Base-by-base conservation (phyloP, 2,329 filamentous ascomycete species). In the Aspergillus brunneoviolaceus region DNA sequence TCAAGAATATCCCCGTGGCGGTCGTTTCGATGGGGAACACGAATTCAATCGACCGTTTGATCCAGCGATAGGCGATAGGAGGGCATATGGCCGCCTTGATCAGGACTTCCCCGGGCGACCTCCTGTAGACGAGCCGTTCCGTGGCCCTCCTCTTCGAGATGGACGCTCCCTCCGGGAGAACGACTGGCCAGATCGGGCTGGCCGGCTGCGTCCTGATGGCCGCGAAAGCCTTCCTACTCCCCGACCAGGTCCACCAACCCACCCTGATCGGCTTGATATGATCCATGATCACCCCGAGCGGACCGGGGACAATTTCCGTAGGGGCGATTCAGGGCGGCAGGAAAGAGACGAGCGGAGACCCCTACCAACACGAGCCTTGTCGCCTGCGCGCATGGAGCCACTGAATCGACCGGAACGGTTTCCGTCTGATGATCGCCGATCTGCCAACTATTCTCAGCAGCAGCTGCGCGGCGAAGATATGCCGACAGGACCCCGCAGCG, bases 401-500 rank as follows among this genome's bases (percentile, higher is more conserved):
- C 72, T 71, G 11, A 72, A 59, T 59, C 74, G 75, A 4, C 70
- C 70, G 14, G 78, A 80, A 49, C 70, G 76, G 14, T 73, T 74
- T 49, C 68, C 69, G n/a, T 61, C 69, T 21, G 72, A 76, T 55
- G 75, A 76, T 54, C 74, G 74, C 54, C 70, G 75, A 57, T 57
- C 69, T 52, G 60, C 61, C n/a, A 70, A 64, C 50, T 70, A 73
- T 39, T 29, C 63, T 27, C 64, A 65, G 27, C 50, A 63, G 14
- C 64, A 68, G 58, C 59, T 70, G 49, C 74, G 71, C 42, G 77
- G 76, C 63, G 82, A 80, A 16, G 76, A 78, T 52, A 76, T 83
- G 49, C 85, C 84, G 5, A 81, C 80, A 21, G 84, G 83, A 16
- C 84, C 84, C 56, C 80, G 83, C 59, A 74, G 74, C 53, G 78